phyloP scores from a whole-genome alignment of 768 basidiomycete genomes.

The Strobilomyces dryophilus region DNA sequence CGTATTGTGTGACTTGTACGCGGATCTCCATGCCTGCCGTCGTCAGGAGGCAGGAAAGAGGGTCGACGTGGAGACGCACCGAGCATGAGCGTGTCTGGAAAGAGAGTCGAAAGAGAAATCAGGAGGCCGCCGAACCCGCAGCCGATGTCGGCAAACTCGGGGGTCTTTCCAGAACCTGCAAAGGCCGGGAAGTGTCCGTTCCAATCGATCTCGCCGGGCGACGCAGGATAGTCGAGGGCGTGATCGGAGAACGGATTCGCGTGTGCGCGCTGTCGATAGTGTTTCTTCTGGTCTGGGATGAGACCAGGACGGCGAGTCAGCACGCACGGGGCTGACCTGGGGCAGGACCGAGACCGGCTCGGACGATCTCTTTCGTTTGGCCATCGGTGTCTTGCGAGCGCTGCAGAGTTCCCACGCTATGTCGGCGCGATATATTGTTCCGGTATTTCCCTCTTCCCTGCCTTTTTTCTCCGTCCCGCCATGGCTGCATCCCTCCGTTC shows the following conservation, averaged over 20 bases:
- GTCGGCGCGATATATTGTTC: slow-evolving; percentile 8
- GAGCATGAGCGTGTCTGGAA: slow-evolving; percentile 89
- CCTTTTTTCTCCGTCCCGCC: slow-evolving; percentile 17
- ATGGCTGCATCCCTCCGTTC: slow-evolving; percentile 45
- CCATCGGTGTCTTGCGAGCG: slow-evolving; percentile 5
- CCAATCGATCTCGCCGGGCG: slow-evolving; percentile 81
- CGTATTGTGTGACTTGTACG: slow-evolving; percentile 93
- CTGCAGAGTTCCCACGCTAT: slow-evolving; percentile 12
- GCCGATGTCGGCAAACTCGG: slow-evolving; percentile 95
- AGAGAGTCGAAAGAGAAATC: slow-evolving; percentile 83
- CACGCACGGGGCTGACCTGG: slow-evolving; percentile 37
- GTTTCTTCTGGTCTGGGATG: slow-evolving; percentile 56
- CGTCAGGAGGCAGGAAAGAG: background rate
- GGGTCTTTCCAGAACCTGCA: slow-evolving; percentile 51
- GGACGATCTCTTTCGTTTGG: slow-evolving; percentile 26
- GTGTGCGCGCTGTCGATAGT: slow-evolving; percentile 80
- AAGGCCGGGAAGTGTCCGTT: slow-evolving; percentile 75
- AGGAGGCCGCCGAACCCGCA: slow-evolving; percentile 97
- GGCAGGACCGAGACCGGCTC: slow-evolving; percentile 35
- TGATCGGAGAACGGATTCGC: slow-evolving; percentile 89
- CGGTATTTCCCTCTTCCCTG: slow-evolving; percentile 22
- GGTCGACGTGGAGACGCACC: slow-evolving; percentile 48
- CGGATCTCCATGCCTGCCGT: slow-evolving; percentile 91
- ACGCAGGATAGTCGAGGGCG: slow-evolving; percentile 78
- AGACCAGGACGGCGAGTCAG: background rate